phyloP scores from a whole-genome alignment of 148 eudicot genomes.

The Cornus controversa region DNA sequence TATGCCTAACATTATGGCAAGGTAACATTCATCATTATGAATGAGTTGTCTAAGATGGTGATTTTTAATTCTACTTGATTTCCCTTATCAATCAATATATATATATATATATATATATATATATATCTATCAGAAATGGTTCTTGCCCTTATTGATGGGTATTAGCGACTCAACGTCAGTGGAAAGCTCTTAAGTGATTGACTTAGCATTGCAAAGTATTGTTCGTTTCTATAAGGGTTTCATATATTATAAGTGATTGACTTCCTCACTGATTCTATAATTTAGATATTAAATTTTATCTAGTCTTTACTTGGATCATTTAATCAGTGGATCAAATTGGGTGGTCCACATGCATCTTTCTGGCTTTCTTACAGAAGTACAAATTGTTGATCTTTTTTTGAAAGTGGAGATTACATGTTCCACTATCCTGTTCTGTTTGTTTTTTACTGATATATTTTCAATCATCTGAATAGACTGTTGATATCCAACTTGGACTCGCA shows the following conservation, averaged over 20 bases:
- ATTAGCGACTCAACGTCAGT: too few relatives aligned
- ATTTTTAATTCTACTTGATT: too few relatives aligned
- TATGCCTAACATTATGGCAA: not conserved
- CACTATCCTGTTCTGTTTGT: not conserved
- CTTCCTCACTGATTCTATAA: not conserved
- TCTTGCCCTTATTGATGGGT: not conserved
- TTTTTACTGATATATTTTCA: constrained; percentile 1
- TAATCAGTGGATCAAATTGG: not conserved
- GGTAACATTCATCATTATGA: not conserved
- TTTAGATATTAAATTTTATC: not conserved
- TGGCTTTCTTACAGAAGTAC: not conserved
- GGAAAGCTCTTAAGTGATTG: not conserved
- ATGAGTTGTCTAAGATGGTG: too few relatives aligned
- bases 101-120: too few relatives aligned
- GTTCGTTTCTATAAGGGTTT: not conserved
- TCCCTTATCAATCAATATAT: not conserved
- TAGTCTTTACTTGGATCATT: not conserved
- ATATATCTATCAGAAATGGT: not conserved
- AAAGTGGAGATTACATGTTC: not conserved
- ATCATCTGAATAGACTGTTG: constrained; percentile 42
- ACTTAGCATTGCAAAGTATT: not conserved
- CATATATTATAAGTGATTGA: too few relatives aligned
- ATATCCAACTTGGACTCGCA: constrained; percentile 97
- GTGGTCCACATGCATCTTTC: not conserved
- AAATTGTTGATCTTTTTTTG: not conserved